These are phyloP conservation scores for Marchantia polymorpha DNA, from an alignment of 225 moss, liverwort and hornwort species.

Conservation along the genomic window DNA sequence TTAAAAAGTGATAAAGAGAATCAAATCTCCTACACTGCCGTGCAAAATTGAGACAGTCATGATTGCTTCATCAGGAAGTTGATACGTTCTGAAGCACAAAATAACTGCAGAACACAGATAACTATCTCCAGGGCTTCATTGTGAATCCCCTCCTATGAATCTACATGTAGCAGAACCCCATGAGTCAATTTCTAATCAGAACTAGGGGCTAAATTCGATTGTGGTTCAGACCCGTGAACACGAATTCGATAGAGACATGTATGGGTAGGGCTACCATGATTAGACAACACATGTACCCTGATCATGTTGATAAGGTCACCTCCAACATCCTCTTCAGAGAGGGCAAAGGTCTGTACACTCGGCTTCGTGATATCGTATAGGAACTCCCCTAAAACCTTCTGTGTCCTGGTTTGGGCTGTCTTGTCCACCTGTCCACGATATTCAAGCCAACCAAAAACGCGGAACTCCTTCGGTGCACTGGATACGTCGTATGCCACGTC, in stretches of 20 bases:
- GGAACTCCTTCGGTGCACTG: conserved; percentile 89
- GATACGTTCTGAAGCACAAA: background rate
- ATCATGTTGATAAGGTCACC: conserved; percentile 70
- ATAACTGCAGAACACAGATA: background rate
- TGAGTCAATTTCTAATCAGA: conserved; percentile 9
- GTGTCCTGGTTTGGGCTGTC: conserved; percentile 41
- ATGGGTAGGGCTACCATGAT: conserved; percentile 76
- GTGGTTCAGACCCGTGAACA: conserved; percentile 70
- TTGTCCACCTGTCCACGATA: conserved; percentile 61
- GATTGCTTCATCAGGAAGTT: conserved; percentile 7
- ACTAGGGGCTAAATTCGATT: conserved; percentile 21
- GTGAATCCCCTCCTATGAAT: conserved; percentile 1
- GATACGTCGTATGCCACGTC: conserved; percentile 72
- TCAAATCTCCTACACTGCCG: conserved; percentile 6
- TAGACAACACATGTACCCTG: conserved; percentile 72
- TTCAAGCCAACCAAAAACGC: conserved; percentile 86
- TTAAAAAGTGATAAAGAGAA: background rate
- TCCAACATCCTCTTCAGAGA: conserved; percentile 52
- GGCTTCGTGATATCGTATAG: conserved; percentile 55
- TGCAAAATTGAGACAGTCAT: conserved; percentile 19
- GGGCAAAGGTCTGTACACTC: conserved; percentile 76
- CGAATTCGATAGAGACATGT: conserved; percentile 92
- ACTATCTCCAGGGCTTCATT: conserved; percentile 6
- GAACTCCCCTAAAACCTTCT: conserved; percentile 66
- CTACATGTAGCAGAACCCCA: background rate